Conservation (phyloP, 306 rosid genomes). For the Arachis stenosperma region DNA sequence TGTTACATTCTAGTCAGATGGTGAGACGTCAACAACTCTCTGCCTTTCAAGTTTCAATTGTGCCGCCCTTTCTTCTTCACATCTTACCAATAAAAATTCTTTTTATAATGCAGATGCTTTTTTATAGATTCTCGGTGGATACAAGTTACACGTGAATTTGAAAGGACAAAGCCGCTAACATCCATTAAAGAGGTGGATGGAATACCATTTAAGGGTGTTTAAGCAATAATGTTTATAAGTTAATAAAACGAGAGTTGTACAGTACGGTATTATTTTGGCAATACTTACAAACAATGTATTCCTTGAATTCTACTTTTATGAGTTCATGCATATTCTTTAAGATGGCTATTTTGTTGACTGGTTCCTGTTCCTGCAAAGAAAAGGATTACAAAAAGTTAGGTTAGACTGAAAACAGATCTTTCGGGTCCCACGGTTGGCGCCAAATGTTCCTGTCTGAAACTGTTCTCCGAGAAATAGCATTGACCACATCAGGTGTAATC, state of each 20-base stretch:
- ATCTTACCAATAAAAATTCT: slow-evolving; percentile 28
- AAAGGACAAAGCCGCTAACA: slow-evolving; percentile 34
- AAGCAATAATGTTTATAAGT: not conserved
- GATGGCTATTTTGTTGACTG: not conserved
- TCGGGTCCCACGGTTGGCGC: too few relatives aligned
- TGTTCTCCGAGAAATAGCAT: too few relatives aligned
- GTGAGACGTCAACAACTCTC: slow-evolving; percentile 46
- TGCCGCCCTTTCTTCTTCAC: slow-evolving; percentile 25
- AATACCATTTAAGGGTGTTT: slow-evolving; percentile 37
- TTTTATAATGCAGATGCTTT: slow-evolving; percentile 45
- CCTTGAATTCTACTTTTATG: slow-evolving; percentile 30
- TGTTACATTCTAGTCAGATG: slow-evolving; percentile 43
- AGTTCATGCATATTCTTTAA: slow-evolving; percentile 22
- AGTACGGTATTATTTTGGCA: slow-evolving; percentile 43
- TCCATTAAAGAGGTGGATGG: slow-evolving; percentile 39
- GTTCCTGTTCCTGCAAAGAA: too few relatives aligned
- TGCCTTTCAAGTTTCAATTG: slow-evolving; percentile 31
- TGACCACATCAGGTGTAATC: too few relatives aligned
- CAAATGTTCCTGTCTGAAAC: too few relatives aligned
- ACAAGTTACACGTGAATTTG: slow-evolving; percentile 25
- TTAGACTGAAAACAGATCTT: too few relatives aligned
- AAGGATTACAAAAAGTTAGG: too few relatives aligned
- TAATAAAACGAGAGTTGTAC: not conserved
- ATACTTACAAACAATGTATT: slow-evolving; percentile 29
- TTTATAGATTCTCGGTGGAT: slow-evolving; percentile 35